Percentiles rank a stretch among this genome's conserved stretches.
These are phyloP conservation scores for Stachybotrys elegans DNA, from an alignment of 2,329 filamentous ascomycete species.

Conservation along the genomic window DNA sequence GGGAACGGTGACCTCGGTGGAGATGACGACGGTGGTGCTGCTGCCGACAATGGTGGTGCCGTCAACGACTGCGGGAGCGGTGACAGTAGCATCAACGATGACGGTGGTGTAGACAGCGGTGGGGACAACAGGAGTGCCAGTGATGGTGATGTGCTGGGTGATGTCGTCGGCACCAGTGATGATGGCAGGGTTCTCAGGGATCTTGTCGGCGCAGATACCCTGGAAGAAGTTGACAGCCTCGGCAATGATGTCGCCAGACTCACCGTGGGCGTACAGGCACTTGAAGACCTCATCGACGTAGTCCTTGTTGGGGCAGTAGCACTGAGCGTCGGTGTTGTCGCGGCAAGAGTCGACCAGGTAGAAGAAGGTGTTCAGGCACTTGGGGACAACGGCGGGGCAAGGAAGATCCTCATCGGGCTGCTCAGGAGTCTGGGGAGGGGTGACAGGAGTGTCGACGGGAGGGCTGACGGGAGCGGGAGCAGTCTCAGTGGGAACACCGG, in stretches of 20 bases:
- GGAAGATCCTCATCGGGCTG: constrained; percentile 35
- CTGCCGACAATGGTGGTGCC: constrained; percentile 41
- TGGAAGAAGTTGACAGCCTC: constrained; percentile 78
- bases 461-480: constrained; percentile 7
- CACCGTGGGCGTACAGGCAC: constrained; percentile 75
- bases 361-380: constrained; percentile 90
- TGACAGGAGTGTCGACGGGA: constrained; percentile 9
- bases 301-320: constrained; percentile 77
- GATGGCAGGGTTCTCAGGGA: constrained; percentile 76
- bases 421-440: constrained; percentile 7
- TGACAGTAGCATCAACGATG: constrained; percentile 41
- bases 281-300: constrained; percentile 77
- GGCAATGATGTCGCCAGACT: constrained; percentile 59
- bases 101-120: constrained; percentile 47
- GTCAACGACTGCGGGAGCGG: constrained; percentile 44
- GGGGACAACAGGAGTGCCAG: constrained; percentile 44
- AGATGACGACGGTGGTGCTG: constrained; percentile 42
- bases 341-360: constrained; percentile 62
- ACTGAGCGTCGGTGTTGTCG: constrained; percentile 75
- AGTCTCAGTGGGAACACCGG: constrained; percentile 10
- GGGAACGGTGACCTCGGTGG: constrained; percentile 48
- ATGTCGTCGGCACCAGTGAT: constrained; percentile 67
- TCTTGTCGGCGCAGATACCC: constrained; percentile 78
- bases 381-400: constrained; percentile 71
- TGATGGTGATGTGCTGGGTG: constrained; percentile 55